A percentile compares a stretch with the other conserved stretches of the same genome.
Conservation (phyloP, 208 protist genomes). For the Crithidia sp. region DNA sequence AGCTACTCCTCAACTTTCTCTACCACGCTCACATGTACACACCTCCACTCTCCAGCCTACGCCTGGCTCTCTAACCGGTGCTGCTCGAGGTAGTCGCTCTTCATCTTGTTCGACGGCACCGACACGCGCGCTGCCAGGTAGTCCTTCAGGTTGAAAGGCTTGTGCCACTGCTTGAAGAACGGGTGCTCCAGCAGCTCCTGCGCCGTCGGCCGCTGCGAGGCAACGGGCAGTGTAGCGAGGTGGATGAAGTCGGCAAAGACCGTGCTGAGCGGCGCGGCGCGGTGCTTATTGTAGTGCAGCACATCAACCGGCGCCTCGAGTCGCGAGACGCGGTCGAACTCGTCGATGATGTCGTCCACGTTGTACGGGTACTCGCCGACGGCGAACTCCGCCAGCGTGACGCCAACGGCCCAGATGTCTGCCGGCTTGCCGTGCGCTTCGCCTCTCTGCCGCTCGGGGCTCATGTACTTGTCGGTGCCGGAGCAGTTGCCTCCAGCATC, state of each 20-base stretch:
- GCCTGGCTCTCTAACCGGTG: slow-evolving; percentile 6
- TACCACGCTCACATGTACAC: not conserved
- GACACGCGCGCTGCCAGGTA: slow-evolving; percentile 60
- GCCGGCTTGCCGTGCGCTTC: slow-evolving; percentile 75
- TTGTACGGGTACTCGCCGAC: slow-evolving; percentile 85
- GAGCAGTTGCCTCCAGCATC: slow-evolving; percentile 47
- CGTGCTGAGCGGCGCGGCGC: slow-evolving; percentile 45
- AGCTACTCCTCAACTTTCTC: too few species aligned
- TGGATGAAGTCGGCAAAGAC: slow-evolving; percentile 78
- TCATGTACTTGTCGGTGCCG: slow-evolving; percentile 92
- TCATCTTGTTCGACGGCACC: slow-evolving; percentile 49
- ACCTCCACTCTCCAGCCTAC: not conserved
- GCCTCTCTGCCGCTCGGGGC: slow-evolving; percentile 83
- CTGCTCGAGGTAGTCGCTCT: slow-evolving; percentile 50
- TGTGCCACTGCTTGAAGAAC: slow-evolving; percentile 86
- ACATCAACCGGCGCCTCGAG: slow-evolving; percentile 61
- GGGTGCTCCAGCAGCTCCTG: slow-evolving; percentile 87
- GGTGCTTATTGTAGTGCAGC: slow-evolving; percentile 34
- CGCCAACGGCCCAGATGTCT: slow-evolving; percentile 91
- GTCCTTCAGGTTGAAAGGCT: slow-evolving; percentile 75
- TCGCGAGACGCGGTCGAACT: slow-evolving; percentile 64
- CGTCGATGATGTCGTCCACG: slow-evolving; percentile 56
- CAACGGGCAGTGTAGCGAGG: slow-evolving; percentile 60
- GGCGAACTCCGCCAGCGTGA: slow-evolving; percentile 89
- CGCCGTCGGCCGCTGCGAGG: slow-evolving; percentile 72